A percentile compares a stretch with the other conserved stretches of the same genome.
Conservation (phyloP, 345 rosid genomes). For the Tarenaya hassleriana region DNA sequence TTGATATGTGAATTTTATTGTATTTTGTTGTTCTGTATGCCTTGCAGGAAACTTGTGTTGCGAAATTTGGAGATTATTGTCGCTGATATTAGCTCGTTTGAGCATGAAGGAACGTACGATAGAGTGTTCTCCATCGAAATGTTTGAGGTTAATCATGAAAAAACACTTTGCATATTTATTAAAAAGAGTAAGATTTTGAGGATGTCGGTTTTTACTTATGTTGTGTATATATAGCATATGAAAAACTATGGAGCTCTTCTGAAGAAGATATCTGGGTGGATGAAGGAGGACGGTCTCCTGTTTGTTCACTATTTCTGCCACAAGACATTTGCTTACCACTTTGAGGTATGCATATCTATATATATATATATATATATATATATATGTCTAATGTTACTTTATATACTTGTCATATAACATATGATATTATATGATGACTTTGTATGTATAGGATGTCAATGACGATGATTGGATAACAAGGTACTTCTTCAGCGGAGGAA, state of each 20-base stretch:
- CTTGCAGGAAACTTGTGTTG: conserved; percentile 47
- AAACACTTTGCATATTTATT: no score
- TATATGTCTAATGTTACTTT: background rate
- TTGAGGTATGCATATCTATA: conserved; percentile 60
- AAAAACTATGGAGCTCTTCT: conserved; percentile 74
- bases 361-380: no score
- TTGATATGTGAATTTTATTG: background rate
- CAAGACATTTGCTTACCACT: conserved; percentile 76
- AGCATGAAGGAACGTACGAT: conserved; percentile 68
- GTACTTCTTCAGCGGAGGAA: conserved; percentile 82
- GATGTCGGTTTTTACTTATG: conserved; percentile 5
- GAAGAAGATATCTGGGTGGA: conserved; percentile 72
- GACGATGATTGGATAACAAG: conserved; percentile 92
- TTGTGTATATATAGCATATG: conserved; percentile 93
- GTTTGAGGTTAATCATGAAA: conserved; percentile 95
- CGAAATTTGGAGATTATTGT: conserved; percentile 67
- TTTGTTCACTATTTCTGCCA: conserved; percentile 90
- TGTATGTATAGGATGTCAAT: conserved; percentile 45
- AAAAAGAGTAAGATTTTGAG: background rate
- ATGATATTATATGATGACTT: background rate
- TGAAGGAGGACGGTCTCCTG: conserved; percentile 68
- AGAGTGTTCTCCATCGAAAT: conserved; percentile 72
- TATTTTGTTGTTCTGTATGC: conserved; percentile 5
- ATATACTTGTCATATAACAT: conserved; percentile 4
- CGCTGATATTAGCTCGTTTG: conserved; percentile 71